phyloP scores from a whole-genome alignment of 2,329 filamentous ascomycete genomes.

The Pseudocercospora pini-densiflorae region DNA sequence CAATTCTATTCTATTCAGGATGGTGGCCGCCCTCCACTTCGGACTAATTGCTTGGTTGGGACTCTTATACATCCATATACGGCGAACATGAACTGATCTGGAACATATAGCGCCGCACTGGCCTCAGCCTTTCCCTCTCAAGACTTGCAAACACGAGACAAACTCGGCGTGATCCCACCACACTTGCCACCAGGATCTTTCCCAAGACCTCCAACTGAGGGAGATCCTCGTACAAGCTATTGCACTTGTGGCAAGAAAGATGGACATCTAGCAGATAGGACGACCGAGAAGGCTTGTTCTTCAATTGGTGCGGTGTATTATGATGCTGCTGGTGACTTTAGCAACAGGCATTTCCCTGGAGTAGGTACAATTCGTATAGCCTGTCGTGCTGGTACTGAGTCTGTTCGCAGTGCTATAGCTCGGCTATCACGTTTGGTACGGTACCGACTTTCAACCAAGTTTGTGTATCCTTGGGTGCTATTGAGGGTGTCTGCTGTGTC shows the following conservation, averaged over 20 bases:
- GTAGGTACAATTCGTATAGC: neutral
- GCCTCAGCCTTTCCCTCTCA: neutral
- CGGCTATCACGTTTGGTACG: neutral
- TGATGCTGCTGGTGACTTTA: neutral
- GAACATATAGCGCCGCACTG: neutral
- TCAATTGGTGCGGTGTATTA: neutral
- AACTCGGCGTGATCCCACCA: neutral
- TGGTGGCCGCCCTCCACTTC: no score
- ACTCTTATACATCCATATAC: no score
- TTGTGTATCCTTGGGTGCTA: neutral
- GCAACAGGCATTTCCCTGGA: neutral
- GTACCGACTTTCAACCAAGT: neutral
- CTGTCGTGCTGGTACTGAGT: no score
- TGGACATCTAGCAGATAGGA: neutral
- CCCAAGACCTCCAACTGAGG: neutral
- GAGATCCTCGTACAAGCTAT: neutral
- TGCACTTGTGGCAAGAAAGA: neutral
- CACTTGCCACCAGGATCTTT: neutral
- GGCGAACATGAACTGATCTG: neutral
- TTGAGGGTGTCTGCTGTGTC: neutral
- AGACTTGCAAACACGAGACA: neutral
- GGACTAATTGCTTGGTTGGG: no score
- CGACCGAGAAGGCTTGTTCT: neutral
- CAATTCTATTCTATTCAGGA: no score
- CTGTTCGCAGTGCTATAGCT: neutral